Conservation (phyloP, 108 stramenopile species). For the Schizochytrium sp. region DNA sequence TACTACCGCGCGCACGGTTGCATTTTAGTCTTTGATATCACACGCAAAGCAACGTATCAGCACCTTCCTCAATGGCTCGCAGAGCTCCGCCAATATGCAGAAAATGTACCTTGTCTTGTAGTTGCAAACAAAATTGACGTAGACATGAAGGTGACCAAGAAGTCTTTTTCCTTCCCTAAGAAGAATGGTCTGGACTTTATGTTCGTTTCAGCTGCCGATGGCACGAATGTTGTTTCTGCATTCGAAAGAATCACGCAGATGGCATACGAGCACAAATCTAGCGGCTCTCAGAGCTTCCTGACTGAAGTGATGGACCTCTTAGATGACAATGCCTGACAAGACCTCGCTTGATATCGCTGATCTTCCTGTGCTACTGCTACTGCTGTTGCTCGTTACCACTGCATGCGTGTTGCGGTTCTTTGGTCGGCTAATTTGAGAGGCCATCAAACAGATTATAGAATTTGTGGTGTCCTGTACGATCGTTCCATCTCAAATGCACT, state of each 20-base stretch:
- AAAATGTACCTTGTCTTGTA: constrained; percentile 79
- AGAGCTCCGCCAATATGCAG: constrained; percentile 81
- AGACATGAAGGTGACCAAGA: constrained; percentile 84
- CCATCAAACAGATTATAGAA: not conserved
- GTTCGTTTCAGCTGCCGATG: constrained; percentile 86
- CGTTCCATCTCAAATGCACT: not conserved
- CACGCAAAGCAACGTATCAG: constrained; percentile 80
- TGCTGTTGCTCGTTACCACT: not conserved
- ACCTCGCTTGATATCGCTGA: not conserved
- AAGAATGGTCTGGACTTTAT: constrained; percentile 83
- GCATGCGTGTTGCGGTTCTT: not conserved
- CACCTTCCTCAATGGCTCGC: constrained; percentile 82
- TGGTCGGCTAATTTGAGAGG: not conserved
- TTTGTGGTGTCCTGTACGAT: not conserved
- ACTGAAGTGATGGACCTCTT: constrained; percentile 79
- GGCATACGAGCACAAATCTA: constrained; percentile 77
- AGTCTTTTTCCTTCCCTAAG: constrained; percentile 83
- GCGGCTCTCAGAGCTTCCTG: constrained; percentile 78
- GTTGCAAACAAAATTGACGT: constrained; percentile 90
- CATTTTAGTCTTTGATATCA: constrained; percentile 77
- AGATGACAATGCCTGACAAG: constrained; percentile 63
- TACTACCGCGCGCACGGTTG: constrained; percentile 86
- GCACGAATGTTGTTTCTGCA: constrained; percentile 86
- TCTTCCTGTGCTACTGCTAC: not conserved
- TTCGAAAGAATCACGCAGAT: constrained; percentile 79